Evolutionary conservation across 2,329 filamentous ascomycete genomes (phyloP), one percentile per base, ranked within the genome.

Genomic region (Fusarium kyushuense): DNA sequence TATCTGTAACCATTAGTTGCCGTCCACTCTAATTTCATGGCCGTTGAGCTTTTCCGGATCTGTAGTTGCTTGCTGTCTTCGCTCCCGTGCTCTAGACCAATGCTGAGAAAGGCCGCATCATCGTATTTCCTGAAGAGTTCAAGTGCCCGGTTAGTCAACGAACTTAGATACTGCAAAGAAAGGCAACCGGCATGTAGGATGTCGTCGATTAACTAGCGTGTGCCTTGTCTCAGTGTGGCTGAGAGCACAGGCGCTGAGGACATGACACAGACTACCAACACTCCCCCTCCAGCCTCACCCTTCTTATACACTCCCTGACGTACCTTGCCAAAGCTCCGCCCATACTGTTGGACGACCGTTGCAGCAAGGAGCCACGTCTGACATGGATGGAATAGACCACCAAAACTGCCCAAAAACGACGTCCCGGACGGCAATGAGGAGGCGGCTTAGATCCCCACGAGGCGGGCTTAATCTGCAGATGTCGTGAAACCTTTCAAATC

Each of bases 1-100:
- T 45, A 54, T 49, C 65, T 68, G 54, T 52, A 65, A 69, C 54
- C 54, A 41, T 52, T 53, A 17, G 35, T 52, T 64, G 51, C 52
- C 60, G 60, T 57, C 36, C 32, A 53, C 54, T 63, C 29, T 25
- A 68, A 68, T 69, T 36, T 69, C 60, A 21, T 38, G n/a, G 17
- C 42, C 23, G 38, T 69, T 41, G 47, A 62, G 47, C 53, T 40
- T 48, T 69, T 52, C 65, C 65, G 47, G 17, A 43, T 38, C 46
- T 25, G 54, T 46, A 25, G 46, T 48, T 55, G 21, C 54, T 36
- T 32, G 16, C 43, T 65, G 53, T 38, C 42, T 43, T 25, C 41
- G 40, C 33, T 52, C 29, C 47, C 51, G 49, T 45, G 25, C 12
- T 29, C 23, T 13, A 19, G 23, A 25, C 23, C n/a, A 38, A 14